A percentile compares a stretch with the other conserved stretches of the same genome.
phyloP scores from a whole-genome alignment of 208 protist species.

The Leishmania lainsoni region DNA sequence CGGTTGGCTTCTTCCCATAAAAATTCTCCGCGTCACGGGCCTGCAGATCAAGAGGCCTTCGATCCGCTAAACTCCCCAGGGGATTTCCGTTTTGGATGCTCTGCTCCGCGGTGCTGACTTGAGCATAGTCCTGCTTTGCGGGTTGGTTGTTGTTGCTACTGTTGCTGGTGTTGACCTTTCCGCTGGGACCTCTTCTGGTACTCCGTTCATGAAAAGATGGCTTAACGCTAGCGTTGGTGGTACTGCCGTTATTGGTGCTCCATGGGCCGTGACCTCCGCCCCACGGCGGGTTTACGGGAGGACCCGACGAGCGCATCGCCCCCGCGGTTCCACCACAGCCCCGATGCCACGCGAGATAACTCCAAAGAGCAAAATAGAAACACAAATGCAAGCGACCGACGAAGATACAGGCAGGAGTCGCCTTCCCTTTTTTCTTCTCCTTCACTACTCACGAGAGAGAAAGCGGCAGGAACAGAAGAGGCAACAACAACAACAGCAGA shows the following conservation, averaged over 20 bases:
- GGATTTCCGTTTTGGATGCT: conserved; percentile 2
- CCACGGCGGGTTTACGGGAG: neutral
- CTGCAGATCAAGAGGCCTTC: conserved; percentile 31
- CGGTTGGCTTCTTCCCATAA: conserved; percentile 11
- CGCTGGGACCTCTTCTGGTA: conserved; percentile 9
- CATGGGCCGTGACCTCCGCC: conserved; percentile 7
- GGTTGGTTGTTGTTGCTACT: conserved; percentile 2
- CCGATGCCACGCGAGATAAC: neutral
- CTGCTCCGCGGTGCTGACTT: neutral
- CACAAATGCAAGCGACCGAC: neutral
- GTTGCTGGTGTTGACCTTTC: conserved; percentile 7
- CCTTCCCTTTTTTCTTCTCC: neutral
- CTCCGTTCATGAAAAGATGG: conserved; percentile 7
- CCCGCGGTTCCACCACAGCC: neutral
- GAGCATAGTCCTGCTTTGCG: neutral
- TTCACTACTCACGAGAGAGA: neutral
- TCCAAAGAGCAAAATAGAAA: neutral
- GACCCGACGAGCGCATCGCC: conserved; percentile 9
- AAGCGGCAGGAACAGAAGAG: neutral
- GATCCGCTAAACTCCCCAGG: neutral
- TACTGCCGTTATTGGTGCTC: conserved; percentile 1
- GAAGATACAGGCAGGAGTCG: neutral
- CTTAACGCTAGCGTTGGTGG: neutral
- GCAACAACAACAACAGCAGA: neutral
- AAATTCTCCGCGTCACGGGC: conserved; percentile 31